Conservation (phyloP, 768 basidiomycete species). For the Hygrophorus russula region DNA sequence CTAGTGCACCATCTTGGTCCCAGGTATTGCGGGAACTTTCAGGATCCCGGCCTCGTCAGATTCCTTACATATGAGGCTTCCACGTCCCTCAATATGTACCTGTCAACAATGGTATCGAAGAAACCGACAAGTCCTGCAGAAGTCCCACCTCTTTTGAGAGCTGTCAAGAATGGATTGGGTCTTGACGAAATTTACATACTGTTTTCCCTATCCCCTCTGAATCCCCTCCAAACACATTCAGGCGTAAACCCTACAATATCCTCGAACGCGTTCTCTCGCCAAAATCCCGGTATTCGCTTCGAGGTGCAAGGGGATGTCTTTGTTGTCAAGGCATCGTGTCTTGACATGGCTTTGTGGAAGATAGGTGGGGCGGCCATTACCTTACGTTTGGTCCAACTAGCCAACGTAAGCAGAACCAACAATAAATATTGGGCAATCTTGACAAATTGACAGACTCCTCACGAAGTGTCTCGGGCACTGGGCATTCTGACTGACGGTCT, state of each 20-base stretch:
- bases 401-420: constrained; percentile 36
- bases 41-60: constrained; percentile 54
- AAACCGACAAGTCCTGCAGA: constrained; percentile 15
- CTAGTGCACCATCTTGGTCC: constrained; percentile 78
- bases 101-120: constrained; percentile 35
- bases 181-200: constrained; percentile 28
- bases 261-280: constrained; percentile 1
- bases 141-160: constrained; percentile 29
- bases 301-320: constrained; percentile 42
- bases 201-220: constrained; percentile 25
- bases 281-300: constrained; percentile 10
- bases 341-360: constrained; percentile 73
- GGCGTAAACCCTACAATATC: neutral
- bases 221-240: constrained; percentile 2
- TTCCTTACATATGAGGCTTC: constrained; percentile 82
- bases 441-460: constrained; percentile 39
- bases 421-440: neutral
- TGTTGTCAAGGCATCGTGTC: constrained; percentile 44
- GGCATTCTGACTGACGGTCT: constrained; percentile 68
- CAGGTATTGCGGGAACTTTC: constrained; percentile 65
- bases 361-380: constrained; percentile 74
- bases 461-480: constrained; percentile 66
- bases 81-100: constrained; percentile 73
- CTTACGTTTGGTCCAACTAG: constrained; percentile 65
- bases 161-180: constrained; percentile 21